A percentile compares a stretch with the other conserved stretches of the same genome.
Evolutionary conservation across 1,284 basidiomycete species (phyloP).

Genomic region (Schizophyllum commune): DNA sequence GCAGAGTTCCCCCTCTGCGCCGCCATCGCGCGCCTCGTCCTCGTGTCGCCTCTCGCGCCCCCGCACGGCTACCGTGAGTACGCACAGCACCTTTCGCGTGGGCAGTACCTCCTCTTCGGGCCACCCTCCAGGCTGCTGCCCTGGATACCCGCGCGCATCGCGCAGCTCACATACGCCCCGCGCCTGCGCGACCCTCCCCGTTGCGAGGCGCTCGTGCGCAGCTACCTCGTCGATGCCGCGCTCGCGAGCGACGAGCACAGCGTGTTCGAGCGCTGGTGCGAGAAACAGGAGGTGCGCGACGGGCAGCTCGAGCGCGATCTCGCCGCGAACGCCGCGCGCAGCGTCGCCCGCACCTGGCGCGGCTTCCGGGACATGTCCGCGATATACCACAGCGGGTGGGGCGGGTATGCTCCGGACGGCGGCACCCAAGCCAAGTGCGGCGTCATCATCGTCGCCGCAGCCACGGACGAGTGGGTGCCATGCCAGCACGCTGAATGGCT

Average conservation of each 20-base stretch:
- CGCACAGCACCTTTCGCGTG: slow-evolving; percentile 33
- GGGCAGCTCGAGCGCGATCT: slow-evolving; percentile 35
- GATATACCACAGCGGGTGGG: slow-evolving; percentile 48
- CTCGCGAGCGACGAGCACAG: slow-evolving; percentile 30
- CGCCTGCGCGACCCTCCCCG: slow-evolving; percentile 24
- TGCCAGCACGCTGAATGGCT: slow-evolving; percentile 11
- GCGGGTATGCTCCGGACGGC: slow-evolving; percentile 30
- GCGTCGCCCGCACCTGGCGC: slow-evolving; percentile 42
- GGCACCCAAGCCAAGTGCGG: slow-evolving; percentile 35
- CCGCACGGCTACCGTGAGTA: slow-evolving; percentile 39
- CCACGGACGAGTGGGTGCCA: slow-evolving; percentile 11
- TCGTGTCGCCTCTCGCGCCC: slow-evolving; percentile 40
- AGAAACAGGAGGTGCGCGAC: slow-evolving; percentile 29
- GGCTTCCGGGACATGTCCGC: slow-evolving; percentile 39
- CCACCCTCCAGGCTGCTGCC: slow-evolving; percentile 35
- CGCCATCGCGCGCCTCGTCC: slow-evolving; percentile 36
- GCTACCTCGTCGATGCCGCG: slow-evolving; percentile 32
- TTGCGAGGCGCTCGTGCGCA: slow-evolving; percentile 28
- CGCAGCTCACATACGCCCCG: slow-evolving; percentile 22
- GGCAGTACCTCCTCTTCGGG: slow-evolving; percentile 37
- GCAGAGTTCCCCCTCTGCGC: slow-evolving; percentile 41
- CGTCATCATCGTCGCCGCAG: slow-evolving; percentile 35
- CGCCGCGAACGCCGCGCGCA: slow-evolving; percentile 34
- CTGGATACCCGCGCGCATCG: slow-evolving; percentile 25
- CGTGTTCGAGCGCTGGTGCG: slow-evolving; percentile 33